Base-by-base conservation (phyloP, 257 asterid genomes). In the Anisodus tanguticus region DNA sequence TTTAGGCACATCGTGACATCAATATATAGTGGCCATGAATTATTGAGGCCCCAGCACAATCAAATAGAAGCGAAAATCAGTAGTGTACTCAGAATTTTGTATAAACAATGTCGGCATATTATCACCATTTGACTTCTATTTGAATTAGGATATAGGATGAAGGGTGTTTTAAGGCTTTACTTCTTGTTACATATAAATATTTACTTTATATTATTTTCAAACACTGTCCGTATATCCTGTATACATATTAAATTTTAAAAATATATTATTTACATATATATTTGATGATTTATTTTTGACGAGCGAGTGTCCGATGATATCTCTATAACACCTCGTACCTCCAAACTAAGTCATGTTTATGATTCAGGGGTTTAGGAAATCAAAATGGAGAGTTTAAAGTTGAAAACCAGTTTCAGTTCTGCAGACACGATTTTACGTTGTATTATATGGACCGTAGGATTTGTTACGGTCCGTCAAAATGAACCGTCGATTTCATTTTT, bases 1-100 rank as follows among this genome's bases (percentile, higher is more conserved):
- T 76, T 51, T 76, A 3, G 81, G 22, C 45, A 51, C 26, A 76
- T 11, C 16, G 6, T 9, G 15, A 45, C 80, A n/a, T 10, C n/a
- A 45, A 71, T 74, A 45, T 74, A 6, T 74, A 11, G 43, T 76
- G 81, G 63, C 62, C 4, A 76, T 51, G 47, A 76, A 76, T 76
- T 51, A 51, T 76, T 51, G 22, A 76, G 47, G 47, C 8, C 63
- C 63, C 62, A 76, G 3, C 43, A 51, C 22, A 22, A 51, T 10
- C 37, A 17, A 71, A 45, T 9, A 16, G 7, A n/a, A 9, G 0
- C 1, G 2, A 37, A 41, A 15, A 39, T 31, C 6, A 5, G 3
- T 37, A 7, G 15, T 35, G 2, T 70, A 70, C 8, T 8, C 8
- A 17, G 6, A 43, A 71, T 9, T 45, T 45, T 71, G 0, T 16